Evolutionary conservation across 2,329 filamentous ascomycete species (phyloP).

Genomic region (Pestalotiopsis sp.): DNA sequence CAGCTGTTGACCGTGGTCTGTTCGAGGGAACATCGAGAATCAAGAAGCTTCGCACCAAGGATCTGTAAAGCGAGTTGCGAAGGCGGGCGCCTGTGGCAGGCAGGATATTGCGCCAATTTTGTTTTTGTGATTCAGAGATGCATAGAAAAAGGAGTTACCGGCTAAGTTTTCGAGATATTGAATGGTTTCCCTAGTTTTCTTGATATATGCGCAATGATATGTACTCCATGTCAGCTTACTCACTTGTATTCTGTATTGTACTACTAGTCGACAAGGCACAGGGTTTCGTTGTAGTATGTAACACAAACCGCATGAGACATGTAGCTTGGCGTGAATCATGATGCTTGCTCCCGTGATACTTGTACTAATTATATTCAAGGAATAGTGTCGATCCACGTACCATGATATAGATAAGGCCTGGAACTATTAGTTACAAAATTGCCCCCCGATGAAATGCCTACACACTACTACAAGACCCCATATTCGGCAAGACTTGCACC

Average conservation of each 20-base stretch:
- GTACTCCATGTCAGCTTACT: neutral
- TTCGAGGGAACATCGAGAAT: constrained; percentile 85
- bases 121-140: constrained; percentile 16
- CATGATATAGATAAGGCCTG: too few species aligned
- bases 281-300: neutral
- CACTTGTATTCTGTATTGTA: neutral
- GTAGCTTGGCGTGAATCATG: neutral
- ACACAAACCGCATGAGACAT: neutral
- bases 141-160: constrained; percentile 25
- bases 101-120: constrained; percentile 1
- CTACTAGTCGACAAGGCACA: neutral
- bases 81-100: neutral
- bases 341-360: neutral
- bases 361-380: neutral
- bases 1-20: constrained; percentile 84
- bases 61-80: constrained; percentile 38
- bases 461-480: neutral
- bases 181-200: constrained; percentile 2
- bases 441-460: too few species aligned
- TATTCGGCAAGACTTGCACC: neutral
- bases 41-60: constrained; percentile 79
- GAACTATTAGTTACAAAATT: neutral
- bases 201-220: neutral
- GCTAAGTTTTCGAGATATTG: constrained; percentile 19
- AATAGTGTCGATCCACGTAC: neutral